Evolutionary conservation across 2,329 filamentous ascomycete species (phyloP).

Genomic region (Ramularia endophylla): DNA sequence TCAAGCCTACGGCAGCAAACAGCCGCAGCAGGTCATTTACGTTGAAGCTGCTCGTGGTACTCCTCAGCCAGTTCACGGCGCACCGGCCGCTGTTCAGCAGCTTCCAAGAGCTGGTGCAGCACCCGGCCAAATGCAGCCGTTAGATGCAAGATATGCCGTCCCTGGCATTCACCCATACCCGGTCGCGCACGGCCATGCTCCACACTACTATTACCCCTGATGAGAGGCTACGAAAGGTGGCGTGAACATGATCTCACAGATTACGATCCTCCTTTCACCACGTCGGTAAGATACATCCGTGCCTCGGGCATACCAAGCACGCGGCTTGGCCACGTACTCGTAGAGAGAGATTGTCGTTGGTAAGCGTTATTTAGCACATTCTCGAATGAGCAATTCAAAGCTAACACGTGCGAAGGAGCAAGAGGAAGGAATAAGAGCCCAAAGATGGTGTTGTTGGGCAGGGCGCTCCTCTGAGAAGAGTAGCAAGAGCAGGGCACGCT

Average conservation of each 20-base stretch:
- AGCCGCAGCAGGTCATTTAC: constrained; percentile 10
- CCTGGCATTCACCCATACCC: background rate
- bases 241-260: background rate
- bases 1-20: background rate
- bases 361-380: too few relatives aligned
- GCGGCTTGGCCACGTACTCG: too few relatives aligned
- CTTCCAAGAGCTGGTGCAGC: constrained; percentile 10
- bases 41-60: constrained; percentile 6
- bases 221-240: constrained; percentile 5
- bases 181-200: background rate
- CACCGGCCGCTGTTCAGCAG: constrained; percentile 30
- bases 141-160: background rate
- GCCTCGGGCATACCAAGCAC: too few relatives aligned
- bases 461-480: too few relatives aligned
- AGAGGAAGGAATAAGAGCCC: too few relatives aligned
- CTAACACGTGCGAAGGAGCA: too few relatives aligned
- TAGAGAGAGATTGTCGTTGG: too few relatives aligned
- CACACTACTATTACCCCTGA: constrained; percentile 21
- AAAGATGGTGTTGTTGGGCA: too few relatives aligned
- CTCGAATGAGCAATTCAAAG: too few relatives aligned
- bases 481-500: too few relatives aligned
- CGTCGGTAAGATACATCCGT: too few relatives aligned
- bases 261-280: too few relatives aligned
- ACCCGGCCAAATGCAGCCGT: background rate
- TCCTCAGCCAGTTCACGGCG: constrained; percentile 26